A percentile compares a stretch with the other conserved stretches of the same genome.
phyloP scores from a whole-genome alignment of 73 alveolate genomes.

The Blepharisma stoltei region DNA sequence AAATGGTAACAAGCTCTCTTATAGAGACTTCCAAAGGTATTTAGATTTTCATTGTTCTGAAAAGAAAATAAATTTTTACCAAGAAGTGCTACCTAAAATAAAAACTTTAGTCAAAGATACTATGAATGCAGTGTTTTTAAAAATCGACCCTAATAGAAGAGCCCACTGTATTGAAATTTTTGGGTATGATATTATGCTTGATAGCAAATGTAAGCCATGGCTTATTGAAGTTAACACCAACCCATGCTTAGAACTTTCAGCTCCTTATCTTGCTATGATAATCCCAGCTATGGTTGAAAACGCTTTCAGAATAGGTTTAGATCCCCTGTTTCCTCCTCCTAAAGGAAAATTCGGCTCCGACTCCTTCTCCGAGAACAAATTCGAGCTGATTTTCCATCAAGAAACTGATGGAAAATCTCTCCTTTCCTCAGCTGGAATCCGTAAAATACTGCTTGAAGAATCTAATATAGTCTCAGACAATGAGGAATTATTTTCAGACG shows the following conservation, averaged over 20 bases:
- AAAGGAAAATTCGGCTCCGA: neutral
- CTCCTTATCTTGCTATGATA: slow-evolving; percentile 66
- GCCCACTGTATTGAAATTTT: slow-evolving; percentile 83
- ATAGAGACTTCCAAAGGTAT: slow-evolving; percentile 45
- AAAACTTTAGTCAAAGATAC: slow-evolving; percentile 46
- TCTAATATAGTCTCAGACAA: too few relatives aligned
- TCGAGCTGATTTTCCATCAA: slow-evolving; percentile 30
- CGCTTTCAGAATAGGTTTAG: slow-evolving; percentile 79
- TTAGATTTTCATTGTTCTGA: slow-evolving; percentile 35
- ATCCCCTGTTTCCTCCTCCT: slow-evolving; percentile 42
- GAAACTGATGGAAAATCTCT: slow-evolving; percentile 19
- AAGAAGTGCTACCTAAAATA: slow-evolving; percentile 42
- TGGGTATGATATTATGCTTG: slow-evolving; percentile 92
- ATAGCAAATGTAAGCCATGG: slow-evolving; percentile 74
- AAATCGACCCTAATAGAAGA: slow-evolving; percentile 71
- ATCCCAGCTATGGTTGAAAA: slow-evolving; percentile 87
- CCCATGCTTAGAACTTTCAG: slow-evolving; percentile 84
- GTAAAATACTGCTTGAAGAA: too few relatives aligned
- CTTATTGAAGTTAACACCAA: slow-evolving; percentile 85
- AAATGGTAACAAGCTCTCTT: slow-evolving; percentile 60
- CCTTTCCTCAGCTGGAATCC: too few relatives aligned
- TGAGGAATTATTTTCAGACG: too few relatives aligned
- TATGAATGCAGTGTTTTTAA: slow-evolving; percentile 57
- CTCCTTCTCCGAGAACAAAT: slow-evolving; percentile 6
- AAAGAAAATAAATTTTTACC: slow-evolving; percentile 36